Evolutionary conservation across 257 asterid genomes (phyloP).

Genomic region (Prunella vulgaris): DNA sequence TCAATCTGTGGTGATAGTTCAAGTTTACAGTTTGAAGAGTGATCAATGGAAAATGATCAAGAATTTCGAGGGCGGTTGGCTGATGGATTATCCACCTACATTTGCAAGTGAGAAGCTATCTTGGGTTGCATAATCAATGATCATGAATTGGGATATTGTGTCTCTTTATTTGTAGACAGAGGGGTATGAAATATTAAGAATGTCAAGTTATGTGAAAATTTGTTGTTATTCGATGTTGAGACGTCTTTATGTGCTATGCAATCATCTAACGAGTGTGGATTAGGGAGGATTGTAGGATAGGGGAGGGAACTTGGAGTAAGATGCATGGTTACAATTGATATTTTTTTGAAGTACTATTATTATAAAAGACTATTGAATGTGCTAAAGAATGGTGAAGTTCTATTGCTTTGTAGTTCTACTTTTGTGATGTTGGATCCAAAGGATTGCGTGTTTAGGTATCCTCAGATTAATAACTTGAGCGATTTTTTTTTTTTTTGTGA

Average conservation of each 20-base stretch:
- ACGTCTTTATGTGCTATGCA: constrained; percentile 35
- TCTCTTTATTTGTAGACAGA: constrained; percentile 43
- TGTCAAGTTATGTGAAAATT: constrained; percentile 27
- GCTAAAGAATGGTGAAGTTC: constrained; percentile 32
- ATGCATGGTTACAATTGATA: constrained; percentile 29
- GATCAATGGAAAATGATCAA: constrained; percentile 45
- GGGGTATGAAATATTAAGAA: constrained; percentile 27
- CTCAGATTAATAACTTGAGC: constrained; percentile 9
- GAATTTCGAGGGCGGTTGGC: constrained; percentile 23
- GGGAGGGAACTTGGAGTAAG: constrained; percentile 38
- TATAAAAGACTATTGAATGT: constrained; percentile 24
- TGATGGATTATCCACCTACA: constrained; percentile 26
- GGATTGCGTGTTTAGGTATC: constrained; percentile 30
- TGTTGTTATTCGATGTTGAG: constrained; percentile 23
- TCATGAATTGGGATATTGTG: constrained; percentile 19
- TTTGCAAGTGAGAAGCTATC: constrained; percentile 54
- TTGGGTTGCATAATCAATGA: constrained; percentile 30
- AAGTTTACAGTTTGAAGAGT: constrained; percentile 41
- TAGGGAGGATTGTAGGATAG: constrained; percentile 30
- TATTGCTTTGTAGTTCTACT: constrained; percentile 30
- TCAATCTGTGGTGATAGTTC: constrained; percentile 28
- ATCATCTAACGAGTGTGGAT: constrained; percentile 33
- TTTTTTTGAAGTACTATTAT: constrained; percentile 20
- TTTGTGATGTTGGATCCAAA: constrained; percentile 35
- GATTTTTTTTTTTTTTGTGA: neutral